Conservation (phyloP, 2,329 filamentous ascomycete species). For the Diaporthe ampelina region DNA sequence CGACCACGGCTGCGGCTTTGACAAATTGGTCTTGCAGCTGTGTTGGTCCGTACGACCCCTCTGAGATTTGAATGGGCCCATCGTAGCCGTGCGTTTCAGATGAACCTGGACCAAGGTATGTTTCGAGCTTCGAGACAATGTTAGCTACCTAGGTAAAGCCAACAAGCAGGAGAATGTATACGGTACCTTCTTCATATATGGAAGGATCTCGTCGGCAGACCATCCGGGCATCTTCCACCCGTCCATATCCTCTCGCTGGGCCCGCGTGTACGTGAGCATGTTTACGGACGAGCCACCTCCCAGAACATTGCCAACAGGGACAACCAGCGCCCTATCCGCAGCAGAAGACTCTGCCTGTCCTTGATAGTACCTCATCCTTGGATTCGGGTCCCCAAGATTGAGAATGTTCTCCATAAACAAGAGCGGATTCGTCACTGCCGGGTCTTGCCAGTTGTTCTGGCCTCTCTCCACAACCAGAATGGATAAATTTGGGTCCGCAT, state of each 20-base stretch:
- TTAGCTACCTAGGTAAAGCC: neutral
- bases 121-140: conserved; percentile 60
- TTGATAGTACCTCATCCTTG: conserved; percentile 61
- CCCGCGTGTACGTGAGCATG: conserved; percentile 56
- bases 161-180: neutral
- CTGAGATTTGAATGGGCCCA: conserved; percentile 69
- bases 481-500: conserved; percentile 61
- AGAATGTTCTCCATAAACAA: conserved; percentile 55
- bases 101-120: conserved; percentile 63
- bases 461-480: conserved; percentile 69
- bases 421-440: conserved; percentile 63
- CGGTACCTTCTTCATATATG: conserved; percentile 62
- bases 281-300: conserved; percentile 66
- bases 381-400: conserved; percentile 61
- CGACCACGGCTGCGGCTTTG: conserved; percentile 58
- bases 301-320: conserved; percentile 58
- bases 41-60: conserved; percentile 57
- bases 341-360: conserved; percentile 52
- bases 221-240: conserved; percentile 43
- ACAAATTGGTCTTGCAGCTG: conserved; percentile 57
- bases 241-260: conserved; percentile 48
- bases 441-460: conserved; percentile 64
- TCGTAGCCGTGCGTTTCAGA: conserved; percentile 63
- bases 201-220: conserved; percentile 54
- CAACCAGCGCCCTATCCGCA: conserved; percentile 56